Base-by-base conservation (phyloP, 768 basidiomycete species). In the Gyrodon lividus region DNA sequence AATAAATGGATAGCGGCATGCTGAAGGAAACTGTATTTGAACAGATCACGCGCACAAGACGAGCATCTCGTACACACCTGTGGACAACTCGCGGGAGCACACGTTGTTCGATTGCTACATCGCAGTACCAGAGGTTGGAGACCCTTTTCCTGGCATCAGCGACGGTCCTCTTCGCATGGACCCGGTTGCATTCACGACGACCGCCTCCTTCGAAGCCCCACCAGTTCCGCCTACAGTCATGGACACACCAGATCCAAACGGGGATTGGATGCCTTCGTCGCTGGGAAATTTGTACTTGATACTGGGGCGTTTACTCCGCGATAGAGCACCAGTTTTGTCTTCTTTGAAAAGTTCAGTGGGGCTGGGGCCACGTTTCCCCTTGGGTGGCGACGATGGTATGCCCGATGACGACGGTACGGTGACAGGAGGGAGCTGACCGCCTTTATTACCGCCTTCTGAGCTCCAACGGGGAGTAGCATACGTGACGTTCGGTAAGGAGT, bases 301-400 rank as follows among this genome's bases (percentile, higher is more conserved):
- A 55, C 84, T 89, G 30, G 85, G 86, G 34, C 86, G 77, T 67
- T 89, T 89, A 24, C 79, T 76, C 50, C 81, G 70, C 48, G 77
- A 70, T 46, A 77, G 65, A 30, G 78, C 80, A 3, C 84, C 86
- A 37, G 72, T 74, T 59, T 72, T 78, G 49, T 80, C 81, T 68
- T 87, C 81, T 64, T 78, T 83, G 49, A 72, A 67, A 47, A 86
- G 69, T 68, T 89, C 87, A 10, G 85, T 86, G 35, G 88, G 87
- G 58, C 86, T 88, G 28, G 84, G 81, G 2, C 78, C 78, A 19
- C 88, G 78, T 67, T 89, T 89, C 41, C 80, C 78, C 43, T 73
- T 77, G 3, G 73, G 70, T 28, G 72, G 72, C 10, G 73, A 67
- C 26, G 61, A 59, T 33, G 39, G 38, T 33, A 54, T 48, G 22